A percentile compares a stretch with the other conserved stretches of the same genome.
phyloP scores from a whole-genome alignment of 2,329 filamentous ascomycete genomes.

The Phyllosticta ampelicida region DNA sequence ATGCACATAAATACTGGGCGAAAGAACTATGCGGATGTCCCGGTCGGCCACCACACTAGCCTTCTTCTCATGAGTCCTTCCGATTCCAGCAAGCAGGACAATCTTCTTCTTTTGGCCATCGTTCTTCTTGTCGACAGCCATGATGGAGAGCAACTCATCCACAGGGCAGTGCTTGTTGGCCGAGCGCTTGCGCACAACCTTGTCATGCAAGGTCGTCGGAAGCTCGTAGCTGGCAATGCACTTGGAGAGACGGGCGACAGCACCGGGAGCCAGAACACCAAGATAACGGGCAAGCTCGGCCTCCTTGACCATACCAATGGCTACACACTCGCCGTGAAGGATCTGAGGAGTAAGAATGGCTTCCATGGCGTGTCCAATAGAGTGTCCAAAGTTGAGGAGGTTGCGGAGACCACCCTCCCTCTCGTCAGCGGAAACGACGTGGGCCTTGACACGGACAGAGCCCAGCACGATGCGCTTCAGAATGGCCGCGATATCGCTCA shows the following conservation, averaged over 20 bases:
- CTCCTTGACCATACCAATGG: conserved; percentile 97
- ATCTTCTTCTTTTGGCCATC: conserved; percentile 93
- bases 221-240: conserved; percentile 91
- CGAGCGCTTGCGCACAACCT: conserved; percentile 68
- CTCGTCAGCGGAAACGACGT: conserved; percentile 90
- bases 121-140: conserved; percentile 99
- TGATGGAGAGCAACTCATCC: conserved; percentile 75
- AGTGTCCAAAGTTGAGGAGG: conserved; percentile 93
- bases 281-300: conserved; percentile 85
- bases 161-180: conserved; percentile 82
- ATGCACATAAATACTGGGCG: conserved; percentile 62
- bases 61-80: conserved; percentile 73
- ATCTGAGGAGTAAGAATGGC: conserved; percentile 92
- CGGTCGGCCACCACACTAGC: conserved; percentile 83
- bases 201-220: conserved; percentile 75
- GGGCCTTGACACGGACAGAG: conserved; percentile 86
- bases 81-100: conserved; percentile 82
- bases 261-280: conserved; percentile 72
- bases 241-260: conserved; percentile 80
- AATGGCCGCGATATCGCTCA: conserved; percentile 53
- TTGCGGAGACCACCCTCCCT: conserved; percentile 89
- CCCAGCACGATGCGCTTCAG: conserved; percentile 62
- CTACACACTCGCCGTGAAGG: conserved; percentile 88
- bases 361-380: conserved; percentile 93
- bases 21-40: conserved; percentile 73